Conservation (phyloP, 2,329 filamentous ascomycete species). For the Alternaria sp. region DNA sequence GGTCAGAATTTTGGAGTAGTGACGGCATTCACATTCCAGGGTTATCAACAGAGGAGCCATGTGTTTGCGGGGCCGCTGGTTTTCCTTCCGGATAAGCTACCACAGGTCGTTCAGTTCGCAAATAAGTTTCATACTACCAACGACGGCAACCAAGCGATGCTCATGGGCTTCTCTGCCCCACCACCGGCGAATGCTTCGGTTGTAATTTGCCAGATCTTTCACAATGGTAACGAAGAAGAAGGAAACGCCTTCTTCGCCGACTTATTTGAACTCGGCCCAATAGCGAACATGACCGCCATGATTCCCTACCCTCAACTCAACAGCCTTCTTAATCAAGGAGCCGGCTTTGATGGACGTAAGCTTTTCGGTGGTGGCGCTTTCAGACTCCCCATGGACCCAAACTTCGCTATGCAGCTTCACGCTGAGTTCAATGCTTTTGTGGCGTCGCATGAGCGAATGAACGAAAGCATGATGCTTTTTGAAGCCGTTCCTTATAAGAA, state of each 20-base stretch:
- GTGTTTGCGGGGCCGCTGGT: conserved; percentile 48
- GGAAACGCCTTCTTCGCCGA: conserved; percentile 33
- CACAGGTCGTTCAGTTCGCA: conserved; percentile 34
- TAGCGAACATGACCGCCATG: conserved; percentile 29
- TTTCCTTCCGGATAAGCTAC: conserved; percentile 40
- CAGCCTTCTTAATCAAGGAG: conserved; percentile 34
- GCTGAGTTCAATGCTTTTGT: conserved; percentile 39
- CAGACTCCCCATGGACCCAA: conserved; percentile 37
- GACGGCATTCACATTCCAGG: conserved; percentile 53
- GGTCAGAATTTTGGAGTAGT: conserved; percentile 47
- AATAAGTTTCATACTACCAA: conserved; percentile 39
- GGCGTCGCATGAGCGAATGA: conserved; percentile 24
- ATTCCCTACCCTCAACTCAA: conserved; percentile 47
- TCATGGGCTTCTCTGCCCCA: conserved; percentile 36
- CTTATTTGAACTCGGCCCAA: conserved; percentile 36
- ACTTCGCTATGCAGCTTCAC: conserved; percentile 32
- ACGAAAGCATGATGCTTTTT: conserved; percentile 39
- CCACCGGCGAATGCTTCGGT: conserved; percentile 40
- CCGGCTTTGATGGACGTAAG: conserved; percentile 47
- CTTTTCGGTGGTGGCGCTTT: conserved; percentile 48
- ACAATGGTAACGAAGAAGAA: conserved; percentile 44
- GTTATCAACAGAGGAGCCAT: conserved; percentile 35
- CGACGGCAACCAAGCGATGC: conserved; percentile 38
- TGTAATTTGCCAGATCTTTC: conserved; percentile 38
- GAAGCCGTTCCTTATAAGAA: conserved; percentile 38